Evolutionary conservation across 768 basidiomycete genomes (phyloP).

Genomic region (Cystofilobasidium macerans): DNA sequence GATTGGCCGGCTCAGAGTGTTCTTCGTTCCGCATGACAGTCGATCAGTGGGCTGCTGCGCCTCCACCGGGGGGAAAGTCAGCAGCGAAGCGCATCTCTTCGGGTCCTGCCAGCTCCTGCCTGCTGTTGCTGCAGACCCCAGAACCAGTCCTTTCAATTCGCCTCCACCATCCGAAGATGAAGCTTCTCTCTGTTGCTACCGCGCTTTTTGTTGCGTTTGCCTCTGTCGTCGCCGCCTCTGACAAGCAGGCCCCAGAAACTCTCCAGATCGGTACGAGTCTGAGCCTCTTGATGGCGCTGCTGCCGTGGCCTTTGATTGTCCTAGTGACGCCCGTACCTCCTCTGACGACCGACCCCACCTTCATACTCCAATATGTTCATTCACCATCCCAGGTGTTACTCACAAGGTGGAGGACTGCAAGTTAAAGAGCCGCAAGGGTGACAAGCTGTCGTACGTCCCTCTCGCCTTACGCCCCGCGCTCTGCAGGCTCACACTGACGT

Average conservation of each 20-base stretch:
- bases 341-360: too few species aligned
- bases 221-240: background rate
- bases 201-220: background rate
- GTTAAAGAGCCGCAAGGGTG: slow-evolving; percentile 11
- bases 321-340: background rate
- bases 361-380: too few species aligned
- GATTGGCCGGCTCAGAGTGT: too few species aligned
- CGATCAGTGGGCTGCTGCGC: too few species aligned
- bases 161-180: background rate
- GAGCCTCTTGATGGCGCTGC: background rate
- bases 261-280: slow-evolving; percentile 1
- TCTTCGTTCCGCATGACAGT: too few species aligned
- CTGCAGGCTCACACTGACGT: too few species aligned
- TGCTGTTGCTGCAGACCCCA: too few species aligned
- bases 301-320: background rate
- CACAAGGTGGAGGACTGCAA: slow-evolving; percentile 18
- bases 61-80: too few species aligned
- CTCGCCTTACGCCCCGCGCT: background rate
- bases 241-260: background rate
- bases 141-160: too few species aligned
- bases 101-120: too few species aligned
- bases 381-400: slow-evolving; percentile 25
- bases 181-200: background rate
- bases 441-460: slow-evolving; percentile 11
- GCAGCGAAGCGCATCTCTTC: too few species aligned